phyloP scores from a whole-genome alignment of 2,329 filamentous ascomycete species.

The Spiromastix sp. region DNA sequence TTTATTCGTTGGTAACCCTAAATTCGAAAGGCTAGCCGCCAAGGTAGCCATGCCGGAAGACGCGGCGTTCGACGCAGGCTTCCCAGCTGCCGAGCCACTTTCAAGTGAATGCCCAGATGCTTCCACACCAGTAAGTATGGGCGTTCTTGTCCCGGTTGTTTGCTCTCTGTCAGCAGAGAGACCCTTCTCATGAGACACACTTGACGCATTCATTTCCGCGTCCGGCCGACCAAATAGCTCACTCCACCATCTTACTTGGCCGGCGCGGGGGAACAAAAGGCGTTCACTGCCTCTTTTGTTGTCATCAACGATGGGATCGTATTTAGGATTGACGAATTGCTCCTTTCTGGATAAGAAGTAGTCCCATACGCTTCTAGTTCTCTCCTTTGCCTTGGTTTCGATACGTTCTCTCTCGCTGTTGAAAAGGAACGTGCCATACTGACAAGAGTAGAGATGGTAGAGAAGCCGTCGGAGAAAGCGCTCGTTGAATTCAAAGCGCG shows the following conservation, averaged over 20 bases:
- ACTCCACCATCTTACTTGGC: conserved; percentile 87
- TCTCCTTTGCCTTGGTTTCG: conserved; percentile 56
- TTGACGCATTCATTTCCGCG: conserved; percentile 78
- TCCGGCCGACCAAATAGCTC: conserved; percentile 78
- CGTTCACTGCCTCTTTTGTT: conserved; percentile 68
- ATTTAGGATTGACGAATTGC: conserved; percentile 76
- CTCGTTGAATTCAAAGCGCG: conserved; percentile 92
- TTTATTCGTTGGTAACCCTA: conserved; percentile 29
- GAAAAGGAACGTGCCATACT: conserved; percentile 93
- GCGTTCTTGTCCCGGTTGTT: conserved; percentile 28
- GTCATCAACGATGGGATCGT: conserved; percentile 66
- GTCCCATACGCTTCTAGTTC: conserved; percentile 84
- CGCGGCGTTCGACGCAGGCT: neutral
- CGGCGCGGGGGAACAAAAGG: conserved; percentile 67
- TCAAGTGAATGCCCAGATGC: conserved; percentile 45
- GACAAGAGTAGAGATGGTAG: conserved; percentile 90
- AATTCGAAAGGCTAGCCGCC: conserved; percentile 35
- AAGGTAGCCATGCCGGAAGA: conserved; percentile 31
- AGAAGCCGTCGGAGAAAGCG: conserved; percentile 79
- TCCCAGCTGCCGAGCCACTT: conserved; percentile 26
- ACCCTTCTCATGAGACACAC: conserved; percentile 43
- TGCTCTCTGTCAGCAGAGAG: conserved; percentile 22
- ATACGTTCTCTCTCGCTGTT: conserved; percentile 85
- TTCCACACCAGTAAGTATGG: conserved; percentile 51
- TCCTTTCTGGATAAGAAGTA: conserved; percentile 75